phyloP scores from a whole-genome alignment of 768 basidiomycete genomes.

The Lentinula sp. region DNA sequence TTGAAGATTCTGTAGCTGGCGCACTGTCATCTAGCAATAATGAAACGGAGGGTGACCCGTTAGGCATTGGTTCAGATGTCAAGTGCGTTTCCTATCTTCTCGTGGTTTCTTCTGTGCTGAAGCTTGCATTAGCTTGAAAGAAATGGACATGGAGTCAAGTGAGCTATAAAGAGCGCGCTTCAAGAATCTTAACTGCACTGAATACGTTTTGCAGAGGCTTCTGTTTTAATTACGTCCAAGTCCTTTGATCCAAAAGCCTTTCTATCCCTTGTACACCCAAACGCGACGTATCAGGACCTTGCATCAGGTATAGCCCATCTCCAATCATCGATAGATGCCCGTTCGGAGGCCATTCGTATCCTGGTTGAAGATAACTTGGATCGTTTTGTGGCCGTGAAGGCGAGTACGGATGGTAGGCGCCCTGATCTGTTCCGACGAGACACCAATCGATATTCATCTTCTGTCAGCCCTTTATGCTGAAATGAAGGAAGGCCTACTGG shows the following conservation, averaged over 20 bases:
- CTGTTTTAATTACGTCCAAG: slow-evolving; percentile 85
- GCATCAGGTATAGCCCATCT: slow-evolving; percentile 71
- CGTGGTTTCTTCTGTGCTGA: slow-evolving; percentile 4
- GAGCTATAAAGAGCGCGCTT: slow-evolving; percentile 12
- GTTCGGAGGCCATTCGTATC: slow-evolving; percentile 90
- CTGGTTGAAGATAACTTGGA: slow-evolving; percentile 98
- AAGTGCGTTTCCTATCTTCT: slow-evolving; percentile 38
- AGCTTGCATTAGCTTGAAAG: slow-evolving; percentile 39
- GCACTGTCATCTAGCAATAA: slow-evolving; percentile 48
- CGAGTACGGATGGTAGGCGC: slow-evolving; percentile 81
- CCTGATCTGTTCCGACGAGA: background rate
- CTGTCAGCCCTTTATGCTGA: slow-evolving; percentile 75
- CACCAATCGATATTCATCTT: slow-evolving; percentile 6
- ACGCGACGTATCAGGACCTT: slow-evolving; percentile 92
- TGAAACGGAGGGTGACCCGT: slow-evolving; percentile 65
- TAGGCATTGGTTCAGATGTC: slow-evolving; percentile 66
- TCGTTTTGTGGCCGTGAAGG: slow-evolving; percentile 95
- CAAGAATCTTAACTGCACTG: background rate
- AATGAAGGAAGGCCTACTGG: slow-evolving; percentile 87
- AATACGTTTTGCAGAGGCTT: slow-evolving; percentile 46
- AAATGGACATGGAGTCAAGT: slow-evolving; percentile 79
- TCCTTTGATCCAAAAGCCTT: slow-evolving; percentile 95
- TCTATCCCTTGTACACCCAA: slow-evolving; percentile 85
- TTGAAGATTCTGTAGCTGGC: slow-evolving; percentile 70
- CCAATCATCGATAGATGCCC: slow-evolving; percentile 75